A percentile compares a stretch with the other conserved stretches of the same genome.
These are phyloP conservation scores for Russula sp. DNA, from an alignment of 768 basidiomycete species.

Conservation along the genomic window DNA sequence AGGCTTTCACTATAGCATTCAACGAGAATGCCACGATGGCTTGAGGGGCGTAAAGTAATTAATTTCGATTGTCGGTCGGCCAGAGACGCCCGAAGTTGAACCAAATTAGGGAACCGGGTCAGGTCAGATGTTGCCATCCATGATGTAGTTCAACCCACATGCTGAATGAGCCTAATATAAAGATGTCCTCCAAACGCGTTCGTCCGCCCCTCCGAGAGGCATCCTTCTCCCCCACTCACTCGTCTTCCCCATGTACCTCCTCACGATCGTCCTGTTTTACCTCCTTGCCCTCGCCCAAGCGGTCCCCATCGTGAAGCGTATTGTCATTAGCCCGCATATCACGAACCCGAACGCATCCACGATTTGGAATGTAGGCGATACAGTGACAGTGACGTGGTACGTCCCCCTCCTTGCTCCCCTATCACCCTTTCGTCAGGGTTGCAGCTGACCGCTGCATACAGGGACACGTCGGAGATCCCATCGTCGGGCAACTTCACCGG, in stretches of 20 bases:
- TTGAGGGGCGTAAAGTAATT: too few species aligned
- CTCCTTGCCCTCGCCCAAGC: not conserved
- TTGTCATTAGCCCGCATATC: conserved; percentile 32
- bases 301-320: conserved; percentile 3
- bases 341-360: conserved; percentile 31
- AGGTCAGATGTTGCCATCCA: too few species aligned
- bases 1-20: too few species aligned
- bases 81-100: too few species aligned
- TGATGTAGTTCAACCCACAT: too few species aligned
- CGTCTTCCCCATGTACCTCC: not conserved
- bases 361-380: conserved; percentile 35
- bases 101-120: too few species aligned
- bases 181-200: not conserved
- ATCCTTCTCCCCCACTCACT: not conserved
- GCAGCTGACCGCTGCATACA: not conserved
- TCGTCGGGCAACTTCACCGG: conserved; percentile 35
- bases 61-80: too few species aligned
- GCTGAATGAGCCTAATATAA: not conserved
- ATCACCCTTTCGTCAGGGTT: not conserved
- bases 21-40: too few species aligned
- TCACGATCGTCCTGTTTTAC: not conserved
- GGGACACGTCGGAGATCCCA: conserved; percentile 35
- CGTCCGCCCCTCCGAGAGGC: not conserved
- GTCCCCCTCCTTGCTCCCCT: not conserved
- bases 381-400: conserved; percentile 41